A percentile compares a stretch with the other conserved stretches of the same genome.
Conservation (phyloP, 805 yeast species). For the Saturnispora quitensis region DNA sequence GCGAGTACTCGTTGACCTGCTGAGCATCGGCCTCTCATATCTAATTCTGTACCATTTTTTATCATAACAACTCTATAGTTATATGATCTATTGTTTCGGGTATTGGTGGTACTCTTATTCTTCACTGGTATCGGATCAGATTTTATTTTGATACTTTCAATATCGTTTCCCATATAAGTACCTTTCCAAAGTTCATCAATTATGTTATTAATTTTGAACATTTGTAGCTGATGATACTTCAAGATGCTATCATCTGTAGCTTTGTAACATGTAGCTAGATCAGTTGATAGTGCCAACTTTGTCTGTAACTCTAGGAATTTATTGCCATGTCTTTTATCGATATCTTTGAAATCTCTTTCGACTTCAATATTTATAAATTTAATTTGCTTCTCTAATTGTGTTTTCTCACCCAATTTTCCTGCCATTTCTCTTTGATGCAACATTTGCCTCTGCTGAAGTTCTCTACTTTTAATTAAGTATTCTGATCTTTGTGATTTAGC, state of each 20-base stretch:
- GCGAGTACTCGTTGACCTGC: constrained; percentile 97
- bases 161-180: constrained; percentile 92
- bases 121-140: constrained; percentile 57
- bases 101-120: constrained; percentile 24
- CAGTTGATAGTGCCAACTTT: constrained; percentile 66
- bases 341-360: constrained; percentile 57
- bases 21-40: constrained; percentile 96
- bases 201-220: constrained; percentile 85
- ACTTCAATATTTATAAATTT: constrained; percentile 48
- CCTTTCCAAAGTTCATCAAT: constrained; percentile 89
- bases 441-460: constrained; percentile 43
- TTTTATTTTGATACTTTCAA: constrained; percentile 78
- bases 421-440: constrained; percentile 55
- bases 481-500: constrained; percentile 50
- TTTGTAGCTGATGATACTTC: constrained; percentile 82
- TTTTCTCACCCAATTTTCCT: constrained; percentile 75
- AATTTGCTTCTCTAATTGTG: constrained; percentile 71
- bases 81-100: constrained; percentile 50
- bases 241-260: constrained; percentile 90
- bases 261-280: constrained; percentile 68
- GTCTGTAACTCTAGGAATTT: constrained; percentile 76
- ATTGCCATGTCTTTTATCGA: constrained; percentile 52
- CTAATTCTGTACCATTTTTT: constrained; percentile 83
- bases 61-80: constrained; percentile 94
- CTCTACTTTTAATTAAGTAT: constrained; percentile 49